phyloP scores from a whole-genome alignment of 345 rosid species.

The Salix dunnii region DNA sequence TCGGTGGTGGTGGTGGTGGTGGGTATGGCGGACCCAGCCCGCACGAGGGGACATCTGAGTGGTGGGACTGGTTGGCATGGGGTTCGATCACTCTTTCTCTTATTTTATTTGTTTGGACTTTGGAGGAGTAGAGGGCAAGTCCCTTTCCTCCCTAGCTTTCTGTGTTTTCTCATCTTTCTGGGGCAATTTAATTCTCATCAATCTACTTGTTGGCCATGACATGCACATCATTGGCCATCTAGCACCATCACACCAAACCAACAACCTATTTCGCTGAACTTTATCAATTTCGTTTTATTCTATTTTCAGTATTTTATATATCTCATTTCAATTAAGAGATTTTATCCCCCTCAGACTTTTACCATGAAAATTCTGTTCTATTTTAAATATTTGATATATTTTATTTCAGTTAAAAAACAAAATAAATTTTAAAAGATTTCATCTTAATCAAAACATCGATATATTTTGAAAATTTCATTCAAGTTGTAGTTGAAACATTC shows the following conservation, averaged over 20 bases:
- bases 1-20: slow-evolving; percentile 6
- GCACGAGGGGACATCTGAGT: slow-evolving; percentile 27
- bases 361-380: too few relatives aligned
- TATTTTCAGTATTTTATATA: too few relatives aligned
- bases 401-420: too few relatives aligned
- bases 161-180: slow-evolving; percentile 28
- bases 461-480: too few relatives aligned
- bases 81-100: slow-evolving; percentile 1
- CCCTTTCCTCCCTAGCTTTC: slow-evolving; percentile 28
- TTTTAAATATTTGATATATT: too few relatives aligned
- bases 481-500: too few relatives aligned
- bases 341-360: too few relatives aligned
- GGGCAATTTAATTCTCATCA: slow-evolving; percentile 8
- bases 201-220: slow-evolving; percentile 26
- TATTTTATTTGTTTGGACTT: slow-evolving; percentile 1
- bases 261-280: background rate
- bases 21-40: slow-evolving; percentile 12
- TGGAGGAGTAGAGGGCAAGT: slow-evolving; percentile 20
- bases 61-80: slow-evolving; percentile 33
- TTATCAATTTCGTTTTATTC: too few relatives aligned
- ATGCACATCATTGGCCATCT: background rate
- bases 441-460: too few relatives aligned
- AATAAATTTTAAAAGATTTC: too few relatives aligned
- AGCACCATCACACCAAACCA: background rate
- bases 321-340: too few relatives aligned